phyloP scores from a whole-genome alignment of 1,139 yeast genomes.

The Hanseniaspora gamundiae region DNA sequence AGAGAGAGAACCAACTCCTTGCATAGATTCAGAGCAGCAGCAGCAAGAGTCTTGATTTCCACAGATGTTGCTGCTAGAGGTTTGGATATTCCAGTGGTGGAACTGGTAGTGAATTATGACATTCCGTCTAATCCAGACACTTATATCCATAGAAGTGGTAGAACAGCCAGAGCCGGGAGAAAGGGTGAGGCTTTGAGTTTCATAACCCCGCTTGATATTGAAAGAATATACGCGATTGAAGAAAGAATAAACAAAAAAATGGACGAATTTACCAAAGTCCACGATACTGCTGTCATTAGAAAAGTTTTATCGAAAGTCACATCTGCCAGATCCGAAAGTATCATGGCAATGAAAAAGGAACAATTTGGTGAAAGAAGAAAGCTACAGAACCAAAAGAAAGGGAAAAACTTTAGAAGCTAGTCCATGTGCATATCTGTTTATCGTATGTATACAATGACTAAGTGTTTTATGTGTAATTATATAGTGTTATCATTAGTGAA shows the following conservation, averaged over 20 bases:
- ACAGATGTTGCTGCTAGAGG: slow-evolving; percentile 98
- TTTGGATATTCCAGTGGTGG: slow-evolving; percentile 87
- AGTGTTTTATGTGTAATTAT: neutral
- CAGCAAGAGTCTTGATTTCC: slow-evolving; percentile 83
- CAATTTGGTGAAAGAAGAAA: slow-evolving; percentile 67
- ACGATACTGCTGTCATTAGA: slow-evolving; percentile 66
- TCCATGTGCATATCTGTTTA: neutral
- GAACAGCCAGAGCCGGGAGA: slow-evolving; percentile 99
- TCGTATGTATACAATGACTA: neutral
- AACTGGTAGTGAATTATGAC: slow-evolving; percentile 79
- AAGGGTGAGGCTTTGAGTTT: slow-evolving; percentile 58
- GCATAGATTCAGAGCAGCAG: slow-evolving; percentile 88
- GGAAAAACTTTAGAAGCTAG: slow-evolving; percentile 12
- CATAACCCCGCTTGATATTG: slow-evolving; percentile 76
- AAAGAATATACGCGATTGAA: slow-evolving; percentile 74
- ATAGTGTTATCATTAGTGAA: neutral
- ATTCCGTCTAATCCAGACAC: slow-evolving; percentile 96
- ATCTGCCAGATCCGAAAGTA: slow-evolving; percentile 78
- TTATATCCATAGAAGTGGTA: slow-evolving; percentile 96
- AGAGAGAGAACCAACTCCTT: slow-evolving; percentile 79
- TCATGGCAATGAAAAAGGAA: slow-evolving; percentile 88
- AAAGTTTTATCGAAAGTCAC: slow-evolving; percentile 57
- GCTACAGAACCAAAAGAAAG: slow-evolving; percentile 38
- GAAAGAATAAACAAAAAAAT: slow-evolving; percentile 69
- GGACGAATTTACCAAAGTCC: slow-evolving; percentile 55